These are phyloP conservation scores for Penicillium egyptiacum DNA, from an alignment of 495 filamentous ascomycete genomes.

Conservation along the genomic window DNA sequence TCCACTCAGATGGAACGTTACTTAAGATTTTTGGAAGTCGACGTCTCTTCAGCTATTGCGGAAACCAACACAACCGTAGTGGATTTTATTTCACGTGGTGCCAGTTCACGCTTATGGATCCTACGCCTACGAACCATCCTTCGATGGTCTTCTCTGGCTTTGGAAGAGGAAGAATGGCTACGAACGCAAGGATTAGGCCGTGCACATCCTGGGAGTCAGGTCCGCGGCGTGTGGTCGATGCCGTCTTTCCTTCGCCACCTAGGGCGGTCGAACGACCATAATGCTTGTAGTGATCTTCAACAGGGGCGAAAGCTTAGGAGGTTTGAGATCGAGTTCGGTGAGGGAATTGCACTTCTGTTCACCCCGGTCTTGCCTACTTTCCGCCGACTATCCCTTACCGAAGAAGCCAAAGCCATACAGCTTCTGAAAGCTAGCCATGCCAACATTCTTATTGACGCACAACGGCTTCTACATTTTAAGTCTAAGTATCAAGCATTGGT, in stretches of 20 bases:
- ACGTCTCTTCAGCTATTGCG: no score
- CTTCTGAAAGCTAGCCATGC: slow-evolving; percentile 9
- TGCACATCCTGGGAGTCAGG: neutral
- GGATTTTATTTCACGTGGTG: slow-evolving; percentile 2
- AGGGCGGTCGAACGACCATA: slow-evolving; percentile 1
- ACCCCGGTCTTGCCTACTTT: slow-evolving; percentile 8
- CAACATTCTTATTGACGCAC: neutral
- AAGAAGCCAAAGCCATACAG: slow-evolving; percentile 3
- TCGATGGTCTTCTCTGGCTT: slow-evolving; percentile 9
- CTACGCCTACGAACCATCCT: slow-evolving; percentile 1
- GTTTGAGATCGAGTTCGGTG: slow-evolving; percentile 5
- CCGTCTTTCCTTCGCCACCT: slow-evolving; percentile 12
- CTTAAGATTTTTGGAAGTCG: no score
- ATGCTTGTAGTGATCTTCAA: slow-evolving; percentile 7
- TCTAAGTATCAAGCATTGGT: slow-evolving; percentile 4
- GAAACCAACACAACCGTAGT: neutral
- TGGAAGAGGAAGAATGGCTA: slow-evolving; percentile 8
- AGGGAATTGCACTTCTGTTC: slow-evolving; percentile 9
- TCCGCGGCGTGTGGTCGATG: slow-evolving; percentile 2
- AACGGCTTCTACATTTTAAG: slow-evolving; percentile 2
- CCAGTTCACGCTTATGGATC: slow-evolving; percentile 3
- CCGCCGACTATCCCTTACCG: slow-evolving; percentile 1
- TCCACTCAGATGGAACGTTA: no score
- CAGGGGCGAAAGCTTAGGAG: slow-evolving; percentile 7
- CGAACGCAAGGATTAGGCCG: neutral